These are phyloP conservation scores for Claviceps lovelessii DNA, from an alignment of 2,329 filamentous ascomycete species.

Conservation along the genomic window DNA sequence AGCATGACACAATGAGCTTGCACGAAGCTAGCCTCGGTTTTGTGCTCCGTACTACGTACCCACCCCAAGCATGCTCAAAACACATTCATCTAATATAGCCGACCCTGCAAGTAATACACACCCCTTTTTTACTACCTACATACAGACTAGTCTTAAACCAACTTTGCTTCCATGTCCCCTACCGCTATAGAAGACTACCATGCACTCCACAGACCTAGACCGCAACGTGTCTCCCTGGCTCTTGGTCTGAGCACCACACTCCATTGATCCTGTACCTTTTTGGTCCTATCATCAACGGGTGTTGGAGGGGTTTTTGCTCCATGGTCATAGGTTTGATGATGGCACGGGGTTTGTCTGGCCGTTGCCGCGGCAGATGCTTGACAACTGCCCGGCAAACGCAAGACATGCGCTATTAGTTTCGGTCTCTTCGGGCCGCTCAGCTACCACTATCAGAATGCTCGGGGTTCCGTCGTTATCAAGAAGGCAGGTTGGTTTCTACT, in stretches of 20 bases:
- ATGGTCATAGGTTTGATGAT: neutral
- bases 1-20: neutral
- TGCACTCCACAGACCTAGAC: conserved; percentile 9
- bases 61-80: neutral
- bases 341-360: neutral
- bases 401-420: neutral
- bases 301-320: conserved; percentile 1
- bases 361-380: conserved; percentile 4
- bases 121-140: conserved; percentile 9
- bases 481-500: neutral
- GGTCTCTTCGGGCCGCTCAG: neutral
- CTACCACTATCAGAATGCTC: neutral
- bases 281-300: neutral
- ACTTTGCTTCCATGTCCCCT: conserved; percentile 5
- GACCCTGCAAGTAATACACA: conserved; percentile 17
- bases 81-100: conserved; percentile 13
- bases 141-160: conserved; percentile 5
- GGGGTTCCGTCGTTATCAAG: neutral
- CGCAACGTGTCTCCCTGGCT: conserved; percentile 9
- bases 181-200: neutral
- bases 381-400: neutral
- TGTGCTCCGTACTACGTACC: neutral
- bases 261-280: neutral
- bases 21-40: neutral
- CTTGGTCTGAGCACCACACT: conserved; percentile 3